Percentiles rank a stretch among this genome's conserved stretches.
These are phyloP conservation scores for Colletotrichum ledebouriae DNA, from an alignment of 2,329 filamentous ascomycete species.

Conservation along the genomic window DNA sequence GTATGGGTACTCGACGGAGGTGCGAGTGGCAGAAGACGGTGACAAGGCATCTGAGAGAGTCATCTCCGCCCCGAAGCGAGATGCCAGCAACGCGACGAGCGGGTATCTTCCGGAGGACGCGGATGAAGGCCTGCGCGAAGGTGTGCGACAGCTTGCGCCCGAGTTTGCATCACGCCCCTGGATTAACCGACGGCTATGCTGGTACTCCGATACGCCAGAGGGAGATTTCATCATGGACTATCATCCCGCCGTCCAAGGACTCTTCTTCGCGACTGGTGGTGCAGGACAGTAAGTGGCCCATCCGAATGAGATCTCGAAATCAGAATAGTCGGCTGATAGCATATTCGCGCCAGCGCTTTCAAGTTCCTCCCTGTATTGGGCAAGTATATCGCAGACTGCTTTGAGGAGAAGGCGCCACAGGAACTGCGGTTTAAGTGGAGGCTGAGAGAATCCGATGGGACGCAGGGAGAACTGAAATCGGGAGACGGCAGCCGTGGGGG, in stretches of 20 bases:
- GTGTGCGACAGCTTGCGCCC: slow-evolving; percentile 67
- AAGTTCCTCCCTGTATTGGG: slow-evolving; percentile 48
- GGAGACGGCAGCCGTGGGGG: slow-evolving; percentile 51
- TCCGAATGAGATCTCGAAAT: not conserved
- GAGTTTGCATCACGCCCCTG: slow-evolving; percentile 66
- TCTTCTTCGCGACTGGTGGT: slow-evolving; percentile 64
- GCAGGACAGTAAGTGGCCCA: slow-evolving; percentile 54
- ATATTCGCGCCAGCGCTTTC: slow-evolving; percentile 43
- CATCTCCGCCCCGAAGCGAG: slow-evolving; percentile 69
- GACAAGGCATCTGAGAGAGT: not conserved
- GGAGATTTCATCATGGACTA: slow-evolving; percentile 73
- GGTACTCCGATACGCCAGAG: slow-evolving; percentile 75
- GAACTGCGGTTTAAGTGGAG: slow-evolving; percentile 51
- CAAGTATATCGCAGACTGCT: slow-evolving; percentile 50
- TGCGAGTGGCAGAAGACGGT: slow-evolving; percentile 67
- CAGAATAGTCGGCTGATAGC: not conserved
- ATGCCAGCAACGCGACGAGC: slow-evolving; percentile 69
- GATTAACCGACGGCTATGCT: slow-evolving; percentile 67
- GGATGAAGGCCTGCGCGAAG: slow-evolving; percentile 63
- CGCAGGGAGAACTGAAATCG: slow-evolving; percentile 36
- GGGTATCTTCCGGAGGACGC: slow-evolving; percentile 77
- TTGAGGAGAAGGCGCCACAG: slow-evolving; percentile 48
- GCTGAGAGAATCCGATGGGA: slow-evolving; percentile 40
- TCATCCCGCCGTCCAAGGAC: slow-evolving; percentile 62
- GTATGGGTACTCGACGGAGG: slow-evolving; percentile 65